Evolutionary conservation across 2,329 filamentous ascomycete species (phyloP), one percentile per base, ranked within the genome.

Genomic region (Cytospora schulzeri): DNA sequence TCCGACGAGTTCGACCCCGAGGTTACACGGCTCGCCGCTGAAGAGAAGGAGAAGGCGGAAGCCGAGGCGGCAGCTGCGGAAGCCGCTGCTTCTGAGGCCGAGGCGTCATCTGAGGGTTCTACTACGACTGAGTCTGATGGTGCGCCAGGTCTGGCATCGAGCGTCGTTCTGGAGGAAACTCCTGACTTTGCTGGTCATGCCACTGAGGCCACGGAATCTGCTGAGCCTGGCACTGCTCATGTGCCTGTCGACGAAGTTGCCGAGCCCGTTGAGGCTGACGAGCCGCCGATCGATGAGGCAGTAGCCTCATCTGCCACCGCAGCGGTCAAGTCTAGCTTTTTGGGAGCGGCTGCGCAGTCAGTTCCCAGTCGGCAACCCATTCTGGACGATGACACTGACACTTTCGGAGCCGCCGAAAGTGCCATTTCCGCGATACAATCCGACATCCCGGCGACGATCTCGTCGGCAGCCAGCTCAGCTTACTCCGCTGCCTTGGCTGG

Each of bases 1-100:
- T 89, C 86, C 15, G 88, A 95, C 59, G 88, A 96, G 73, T 98
- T 96, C 71, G 88, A 90, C 56, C 87, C 85, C 54, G 88, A 88
- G 58, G 79, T 79, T 19, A 84, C 90, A 71, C 85, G 87, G 58
- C 78, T 83, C 12, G 84, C 85, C 24, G 86, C 81, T 8, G 81
- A 83, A 52, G 79, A 71, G 11, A 76, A 72, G 7, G 74, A 73
- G 57, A 67, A 62, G 12, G 68, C 72, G 35, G 70, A 62, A 14
- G 68, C 72, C 33, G 70, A 67, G 9, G 75, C 78, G 29, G 74
- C 80, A 28, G 45, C n/a, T 14, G 45, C 45, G 19, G 80, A 79
- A 38, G 66, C 71, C 33, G 67, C 73, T 28, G 71, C 73, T 33
- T 67, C 73, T 29, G 71, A 73, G 14, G 57, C 65, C 28, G 65